A percentile compares a stretch with the other conserved stretches of the same genome.
Evolutionary conservation across 2,329 filamentous ascomycete genomes (phyloP).

Genomic region (Colletotrichum destructivum): DNA sequence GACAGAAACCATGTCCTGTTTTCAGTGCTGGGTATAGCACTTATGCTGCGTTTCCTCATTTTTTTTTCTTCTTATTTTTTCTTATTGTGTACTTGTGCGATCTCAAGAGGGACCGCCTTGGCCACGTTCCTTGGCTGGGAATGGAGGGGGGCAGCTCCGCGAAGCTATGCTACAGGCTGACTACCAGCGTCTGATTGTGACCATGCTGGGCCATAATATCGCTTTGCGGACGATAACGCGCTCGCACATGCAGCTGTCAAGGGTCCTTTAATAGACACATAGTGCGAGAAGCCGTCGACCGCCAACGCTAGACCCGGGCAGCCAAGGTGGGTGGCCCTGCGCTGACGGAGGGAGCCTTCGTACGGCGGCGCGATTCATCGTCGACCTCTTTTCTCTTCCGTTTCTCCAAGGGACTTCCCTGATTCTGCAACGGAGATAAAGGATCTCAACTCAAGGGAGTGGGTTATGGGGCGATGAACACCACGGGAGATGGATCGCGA

Average conservation of each 20-base stretch:
- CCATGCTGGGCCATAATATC: conserved; percentile 6
- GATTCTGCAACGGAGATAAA: conserved; percentile 7
- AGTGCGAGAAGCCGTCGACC: conserved; percentile 8
- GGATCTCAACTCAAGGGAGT: conserved; percentile 5
- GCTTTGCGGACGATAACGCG: conserved; percentile 8
- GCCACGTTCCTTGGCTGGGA: too few relatives aligned
- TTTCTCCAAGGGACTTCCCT: conserved; percentile 6
- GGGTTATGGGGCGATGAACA: conserved; percentile 1
- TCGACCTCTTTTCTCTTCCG: not conserved
- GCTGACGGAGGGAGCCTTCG: not conserved
- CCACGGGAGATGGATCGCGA: conserved; percentile 1
- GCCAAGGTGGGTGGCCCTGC: not conserved
- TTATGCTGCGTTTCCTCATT: too few relatives aligned
- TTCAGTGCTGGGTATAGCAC: too few relatives aligned
- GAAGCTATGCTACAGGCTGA: not conserved
- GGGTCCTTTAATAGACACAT: not conserved
- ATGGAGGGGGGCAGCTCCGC: conserved; percentile 21
- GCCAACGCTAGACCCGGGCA: not conserved
- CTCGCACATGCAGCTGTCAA: conserved; percentile 5
- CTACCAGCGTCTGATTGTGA: not conserved
- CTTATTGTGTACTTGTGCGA: too few relatives aligned
- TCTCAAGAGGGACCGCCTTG: too few relatives aligned
- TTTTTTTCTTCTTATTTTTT: too few relatives aligned
- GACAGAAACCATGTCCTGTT: too few relatives aligned
- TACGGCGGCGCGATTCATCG: conserved; percentile 8